Evolutionary conservation across 176 grass and related monocot genomes (phyloP).

Genomic region (Triticum monococcum): DNA sequence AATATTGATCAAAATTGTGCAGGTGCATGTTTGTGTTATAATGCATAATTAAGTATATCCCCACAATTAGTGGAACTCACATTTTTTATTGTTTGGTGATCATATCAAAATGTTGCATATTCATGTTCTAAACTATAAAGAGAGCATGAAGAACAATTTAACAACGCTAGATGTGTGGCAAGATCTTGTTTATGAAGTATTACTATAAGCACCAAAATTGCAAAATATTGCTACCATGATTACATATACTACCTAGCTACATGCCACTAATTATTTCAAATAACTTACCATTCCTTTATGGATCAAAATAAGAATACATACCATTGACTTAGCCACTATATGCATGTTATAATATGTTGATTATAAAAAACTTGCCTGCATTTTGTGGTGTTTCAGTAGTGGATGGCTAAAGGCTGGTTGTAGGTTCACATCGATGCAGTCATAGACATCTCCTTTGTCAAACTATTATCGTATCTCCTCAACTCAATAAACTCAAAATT

Average conservation of each 20-base stretch:
- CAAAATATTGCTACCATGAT: not conserved
- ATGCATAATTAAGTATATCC: not conserved
- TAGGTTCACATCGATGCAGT: not conserved
- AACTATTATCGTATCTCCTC: not conserved
- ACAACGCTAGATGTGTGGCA: not conserved
- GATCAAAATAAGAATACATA: not conserved
- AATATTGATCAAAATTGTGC: too few relatives aligned
- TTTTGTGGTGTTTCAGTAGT: not conserved
- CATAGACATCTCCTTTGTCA: not conserved
- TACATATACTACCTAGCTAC: not conserved
- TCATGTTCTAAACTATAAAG: not conserved
- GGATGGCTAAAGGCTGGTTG: slow-evolving; percentile 4
- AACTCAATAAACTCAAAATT: not conserved
- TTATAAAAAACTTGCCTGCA: not conserved
- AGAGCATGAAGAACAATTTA: not conserved
- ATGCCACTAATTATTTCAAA: not conserved
- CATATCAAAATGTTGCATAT: not conserved
- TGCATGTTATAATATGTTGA: not conserved
- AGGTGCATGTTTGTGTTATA: too few relatives aligned
- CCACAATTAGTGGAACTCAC: not conserved
- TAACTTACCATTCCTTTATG: not conserved
- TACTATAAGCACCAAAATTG: not conserved
- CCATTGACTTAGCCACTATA: not conserved
- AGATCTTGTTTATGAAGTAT: not conserved
- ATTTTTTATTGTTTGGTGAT: not conserved